These are phyloP conservation scores for Castanea sativa DNA, from an alignment of 306 rosid genomes.

Conservation along the genomic window DNA sequence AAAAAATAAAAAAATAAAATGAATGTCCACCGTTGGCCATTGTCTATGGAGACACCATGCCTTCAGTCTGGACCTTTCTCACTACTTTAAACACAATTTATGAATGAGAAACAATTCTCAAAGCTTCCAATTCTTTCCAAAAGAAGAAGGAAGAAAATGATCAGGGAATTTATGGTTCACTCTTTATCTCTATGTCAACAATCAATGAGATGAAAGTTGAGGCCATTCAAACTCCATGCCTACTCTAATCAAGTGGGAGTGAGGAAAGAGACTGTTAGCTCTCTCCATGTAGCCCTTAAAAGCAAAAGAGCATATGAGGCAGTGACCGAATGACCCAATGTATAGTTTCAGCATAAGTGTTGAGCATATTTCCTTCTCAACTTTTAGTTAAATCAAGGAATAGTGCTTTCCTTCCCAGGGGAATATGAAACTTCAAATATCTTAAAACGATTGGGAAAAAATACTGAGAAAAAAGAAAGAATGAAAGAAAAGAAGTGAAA, in stretches of 20 bases:
- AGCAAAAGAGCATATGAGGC: too few relatives aligned
- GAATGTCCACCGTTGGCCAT: slow-evolving; percentile 33
- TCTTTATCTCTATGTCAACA: neutral
- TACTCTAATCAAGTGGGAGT: too few relatives aligned
- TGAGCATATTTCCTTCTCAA: too few relatives aligned
- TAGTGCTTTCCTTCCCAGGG: too few relatives aligned
- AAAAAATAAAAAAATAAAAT: too few relatives aligned
- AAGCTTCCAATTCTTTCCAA: slow-evolving; percentile 14
- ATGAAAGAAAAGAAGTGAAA: slow-evolving; percentile 4
- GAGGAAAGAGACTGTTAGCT: too few relatives aligned
- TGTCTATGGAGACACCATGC: slow-evolving; percentile 33
- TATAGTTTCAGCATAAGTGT: too few relatives aligned
- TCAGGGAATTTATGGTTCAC: neutral
- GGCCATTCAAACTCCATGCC: slow-evolving; percentile 11
- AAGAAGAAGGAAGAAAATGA: neutral
- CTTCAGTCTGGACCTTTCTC: slow-evolving; percentile 33
- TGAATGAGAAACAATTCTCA: slow-evolving; percentile 11
- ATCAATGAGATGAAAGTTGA: neutral
- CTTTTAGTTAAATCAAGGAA: too few relatives aligned
- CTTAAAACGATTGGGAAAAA: slow-evolving; percentile 6
- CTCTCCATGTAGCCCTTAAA: too few relatives aligned
- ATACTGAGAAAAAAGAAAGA: neutral
- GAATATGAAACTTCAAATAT: neutral
- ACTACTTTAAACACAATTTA: slow-evolving; percentile 29
- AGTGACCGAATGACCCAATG: too few relatives aligned